Base-by-base conservation (phyloP, 225 moss, liverwort and hornwort species). In the Pleurozium schreberi region DNA sequence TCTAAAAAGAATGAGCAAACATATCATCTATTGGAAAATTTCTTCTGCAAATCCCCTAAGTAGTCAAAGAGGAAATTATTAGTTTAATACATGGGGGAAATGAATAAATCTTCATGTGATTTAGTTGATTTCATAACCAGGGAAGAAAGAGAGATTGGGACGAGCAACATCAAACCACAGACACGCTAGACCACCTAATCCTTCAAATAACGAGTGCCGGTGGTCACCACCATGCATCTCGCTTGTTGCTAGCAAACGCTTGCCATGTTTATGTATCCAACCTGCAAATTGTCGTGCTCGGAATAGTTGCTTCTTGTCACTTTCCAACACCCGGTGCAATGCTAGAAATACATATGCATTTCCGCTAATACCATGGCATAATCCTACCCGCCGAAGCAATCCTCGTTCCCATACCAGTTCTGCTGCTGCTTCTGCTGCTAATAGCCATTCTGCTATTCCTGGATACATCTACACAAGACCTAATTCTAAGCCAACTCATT, bases 211-310 rank as follows among this genome's bases (percentile, higher is more conserved):
- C 0, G 96, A 97, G 77, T 97, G 89, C 2, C 92, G 86, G 82
- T 97, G 96, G 64, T 97, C 93, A 2, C 96, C 96, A 1, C 95
- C 91, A 20, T 97, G 95, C 96, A 97, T 97, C 84, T 96, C 94
- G 0, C 96, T 92, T 0, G 64, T 94, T 1, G 93, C 74, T 26
- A 96, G 87, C 19, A 96, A 82, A 7, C 90, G 92, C 70, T 95
- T 93, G 5, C 94, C 94, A 83, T 93, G 93, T n/a, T 95, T 94
- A 47, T 94, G 61, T 81, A 98, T 70, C 88, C 95, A 96, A 3
- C 95, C 96, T 8, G 93, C 96, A 82, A 97, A 97, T 73, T 93
- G 93, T 12, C 90, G 88, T 0, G 96, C 96, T 17, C 93, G 94
- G 69, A 96, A 97, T 87, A 97, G 34, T 52, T 96, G 89, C 10